Conservation (phyloP, 495 filamentous ascomycete species). For the Aspergillus hancockii region DNA sequence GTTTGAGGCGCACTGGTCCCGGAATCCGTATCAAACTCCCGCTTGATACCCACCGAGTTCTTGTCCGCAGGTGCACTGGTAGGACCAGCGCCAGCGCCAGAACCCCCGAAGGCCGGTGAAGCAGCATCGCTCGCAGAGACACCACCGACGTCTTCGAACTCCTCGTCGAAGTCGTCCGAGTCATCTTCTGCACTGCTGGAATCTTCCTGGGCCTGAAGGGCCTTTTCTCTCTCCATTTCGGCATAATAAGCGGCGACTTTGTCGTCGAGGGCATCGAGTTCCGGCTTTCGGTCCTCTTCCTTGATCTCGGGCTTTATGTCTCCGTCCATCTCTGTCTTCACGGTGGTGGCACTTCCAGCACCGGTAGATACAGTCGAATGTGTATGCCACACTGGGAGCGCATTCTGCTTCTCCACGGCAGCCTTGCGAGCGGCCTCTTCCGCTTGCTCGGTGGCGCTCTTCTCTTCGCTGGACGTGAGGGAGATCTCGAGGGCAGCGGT, state of each 20-base stretch:
- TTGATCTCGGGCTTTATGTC: constrained; percentile 45
- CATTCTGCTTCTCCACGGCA: constrained; percentile 77
- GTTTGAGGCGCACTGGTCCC: constrained; percentile 46
- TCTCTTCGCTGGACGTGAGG: constrained; percentile 72
- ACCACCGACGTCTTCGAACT: constrained; percentile 51
- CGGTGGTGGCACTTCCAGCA: constrained; percentile 19
- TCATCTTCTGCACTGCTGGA: constrained; percentile 49
- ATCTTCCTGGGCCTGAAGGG: constrained; percentile 47
- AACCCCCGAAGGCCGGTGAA: constrained; percentile 33
- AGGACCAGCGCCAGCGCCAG: constrained; percentile 20
- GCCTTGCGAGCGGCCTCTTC: constrained; percentile 74
- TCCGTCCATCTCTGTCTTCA: constrained; percentile 40
- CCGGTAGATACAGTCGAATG: constrained; percentile 69
- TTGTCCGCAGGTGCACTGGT: constrained; percentile 32
- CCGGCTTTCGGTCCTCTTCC: constrained; percentile 56
- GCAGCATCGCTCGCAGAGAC: constrained; percentile 41
- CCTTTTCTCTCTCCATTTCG: constrained; percentile 51
- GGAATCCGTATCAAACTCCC: constrained; percentile 43
- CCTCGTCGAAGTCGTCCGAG: constrained; percentile 50
- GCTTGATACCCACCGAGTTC: constrained; percentile 34
- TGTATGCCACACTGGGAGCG: constrained; percentile 85
- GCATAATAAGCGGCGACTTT: constrained; percentile 55
- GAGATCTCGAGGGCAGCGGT: constrained; percentile 74
- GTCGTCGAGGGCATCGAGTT: constrained; percentile 45
- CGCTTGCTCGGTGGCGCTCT: constrained; percentile 70